A percentile compares a stretch with the other conserved stretches of the same genome.
Conservation (phyloP, 495 filamentous ascomycete genomes). For the Talaromyces stipitatus region DNA sequence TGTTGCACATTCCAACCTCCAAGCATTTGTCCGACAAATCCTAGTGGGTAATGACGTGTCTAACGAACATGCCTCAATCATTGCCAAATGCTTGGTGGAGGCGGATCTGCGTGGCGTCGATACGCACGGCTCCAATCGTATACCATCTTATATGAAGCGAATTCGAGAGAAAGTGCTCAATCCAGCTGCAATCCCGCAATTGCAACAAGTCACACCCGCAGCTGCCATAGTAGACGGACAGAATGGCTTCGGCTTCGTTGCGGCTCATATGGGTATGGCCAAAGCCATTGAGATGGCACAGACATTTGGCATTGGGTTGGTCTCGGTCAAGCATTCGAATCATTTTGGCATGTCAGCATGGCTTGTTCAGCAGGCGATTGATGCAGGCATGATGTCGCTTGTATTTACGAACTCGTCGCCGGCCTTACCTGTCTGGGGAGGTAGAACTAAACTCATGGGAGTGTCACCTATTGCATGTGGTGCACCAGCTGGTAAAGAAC, state of each 20-base stretch:
- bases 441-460: slow-evolving; percentile 58
- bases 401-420: slow-evolving; percentile 77
- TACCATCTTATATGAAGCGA: slow-evolving; percentile 68
- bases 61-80: slow-evolving; percentile 43
- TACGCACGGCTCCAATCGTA: slow-evolving; percentile 68
- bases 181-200: slow-evolving; percentile 44
- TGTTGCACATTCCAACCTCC: background rate
- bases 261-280: slow-evolving; percentile 55
- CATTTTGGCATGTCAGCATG: slow-evolving; percentile 79
- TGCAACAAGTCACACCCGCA: slow-evolving; percentile 55
- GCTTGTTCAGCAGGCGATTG: slow-evolving; percentile 66
- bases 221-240: slow-evolving; percentile 59
- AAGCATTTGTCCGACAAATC: slow-evolving; percentile 36
- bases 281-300: slow-evolving; percentile 57
- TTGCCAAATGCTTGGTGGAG: slow-evolving; percentile 56
- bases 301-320: slow-evolving; percentile 64
- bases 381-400: slow-evolving; percentile 63
- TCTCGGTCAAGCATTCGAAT: slow-evolving; percentile 64
- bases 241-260: slow-evolving; percentile 70
- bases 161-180: slow-evolving; percentile 59
- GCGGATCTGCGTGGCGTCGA: slow-evolving; percentile 75
- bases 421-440: slow-evolving; percentile 67
- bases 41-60: slow-evolving; percentile 53
- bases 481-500: slow-evolving; percentile 50
- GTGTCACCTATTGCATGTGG: slow-evolving; percentile 74